phyloP scores from a whole-genome alignment of 2,329 filamentous ascomycete genomes.

The Arthrobotrys conoides region DNA sequence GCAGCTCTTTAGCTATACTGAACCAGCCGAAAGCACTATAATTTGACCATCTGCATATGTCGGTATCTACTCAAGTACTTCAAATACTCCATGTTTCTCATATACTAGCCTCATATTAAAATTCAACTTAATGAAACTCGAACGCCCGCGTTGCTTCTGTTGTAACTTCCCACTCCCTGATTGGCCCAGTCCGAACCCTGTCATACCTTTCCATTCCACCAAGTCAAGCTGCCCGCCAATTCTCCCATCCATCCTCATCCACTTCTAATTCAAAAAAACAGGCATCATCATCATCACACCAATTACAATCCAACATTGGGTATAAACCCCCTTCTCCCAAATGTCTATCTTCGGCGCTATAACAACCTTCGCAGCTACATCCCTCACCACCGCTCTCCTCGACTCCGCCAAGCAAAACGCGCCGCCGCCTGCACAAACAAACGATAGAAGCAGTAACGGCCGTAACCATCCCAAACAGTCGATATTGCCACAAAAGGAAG shows the following conservation, averaged over 20 bases:
- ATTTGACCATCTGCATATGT: too few species aligned
- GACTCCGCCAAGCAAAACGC: slow-evolving; percentile 16
- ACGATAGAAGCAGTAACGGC: neutral
- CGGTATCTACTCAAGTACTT: too few species aligned
- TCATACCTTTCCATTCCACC: neutral
- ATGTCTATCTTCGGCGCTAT: slow-evolving; percentile 53
- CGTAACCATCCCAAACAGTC: slow-evolving; percentile 9
- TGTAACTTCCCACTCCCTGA: neutral
- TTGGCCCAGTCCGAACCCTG: neutral
- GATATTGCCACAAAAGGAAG: slow-evolving; percentile 3
- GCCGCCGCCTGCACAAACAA: slow-evolving; percentile 21
- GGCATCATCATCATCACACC: neutral
- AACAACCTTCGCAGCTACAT: slow-evolving; percentile 39
- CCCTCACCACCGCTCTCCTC: slow-evolving; percentile 26
- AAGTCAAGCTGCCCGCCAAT: neutral
- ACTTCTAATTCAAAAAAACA: neutral
- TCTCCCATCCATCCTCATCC: neutral
- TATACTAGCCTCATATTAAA: too few species aligned
- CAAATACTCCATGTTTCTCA: too few species aligned
- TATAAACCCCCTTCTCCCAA: neutral
- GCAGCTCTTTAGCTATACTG: too few species aligned
- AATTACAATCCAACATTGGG: too few species aligned
- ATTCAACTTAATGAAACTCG: too few species aligned
- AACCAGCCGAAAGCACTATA: too few species aligned
- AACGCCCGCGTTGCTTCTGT: neutral